Percentiles rank a stretch among this genome's conserved stretches.
Conservation (phyloP, 2,329 filamentous ascomycete genomes). For the Penicillium italicum region DNA sequence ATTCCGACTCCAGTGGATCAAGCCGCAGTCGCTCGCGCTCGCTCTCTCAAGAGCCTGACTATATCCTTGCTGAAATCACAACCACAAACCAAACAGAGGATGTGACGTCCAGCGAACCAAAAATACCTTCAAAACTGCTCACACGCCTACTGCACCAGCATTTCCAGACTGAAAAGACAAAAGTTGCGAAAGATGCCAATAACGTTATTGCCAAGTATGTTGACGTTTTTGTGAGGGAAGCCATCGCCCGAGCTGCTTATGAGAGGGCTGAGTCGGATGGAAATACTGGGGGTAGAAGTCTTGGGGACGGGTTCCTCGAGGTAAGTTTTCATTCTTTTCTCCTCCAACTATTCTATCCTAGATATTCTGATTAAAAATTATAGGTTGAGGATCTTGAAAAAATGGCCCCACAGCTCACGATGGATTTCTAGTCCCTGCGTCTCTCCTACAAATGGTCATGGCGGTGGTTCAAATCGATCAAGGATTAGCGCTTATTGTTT, state of each 20-base stretch:
- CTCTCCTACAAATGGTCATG: neutral
- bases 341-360: neutral
- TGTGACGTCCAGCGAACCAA: conserved; percentile 35
- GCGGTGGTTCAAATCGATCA: conserved; percentile 5
- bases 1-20: conserved; percentile 19
- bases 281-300: conserved; percentile 34
- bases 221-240: conserved; percentile 86
- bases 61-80: conserved; percentile 47
- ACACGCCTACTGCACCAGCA: conserved; percentile 74
- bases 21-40: conserved; percentile 20
- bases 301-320: conserved; percentile 64
- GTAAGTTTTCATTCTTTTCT: conserved; percentile 44
- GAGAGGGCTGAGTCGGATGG: conserved; percentile 56
- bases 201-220: conserved; percentile 76
- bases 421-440: conserved; percentile 65
- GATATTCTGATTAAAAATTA: conserved; percentile 12
- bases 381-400: conserved; percentile 88
- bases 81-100: conserved; percentile 26
- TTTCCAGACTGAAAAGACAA: conserved; percentile 67
- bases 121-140: conserved; percentile 70
- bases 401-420: conserved; percentile 74
- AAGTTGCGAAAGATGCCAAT: conserved; percentile 74
- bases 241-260: conserved; percentile 71
- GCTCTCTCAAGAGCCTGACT: conserved; percentile 43
- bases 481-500: conserved; percentile 6